phyloP scores from a whole-genome alignment of 305 asterid species.

The Rubia tinctorum region DNA sequence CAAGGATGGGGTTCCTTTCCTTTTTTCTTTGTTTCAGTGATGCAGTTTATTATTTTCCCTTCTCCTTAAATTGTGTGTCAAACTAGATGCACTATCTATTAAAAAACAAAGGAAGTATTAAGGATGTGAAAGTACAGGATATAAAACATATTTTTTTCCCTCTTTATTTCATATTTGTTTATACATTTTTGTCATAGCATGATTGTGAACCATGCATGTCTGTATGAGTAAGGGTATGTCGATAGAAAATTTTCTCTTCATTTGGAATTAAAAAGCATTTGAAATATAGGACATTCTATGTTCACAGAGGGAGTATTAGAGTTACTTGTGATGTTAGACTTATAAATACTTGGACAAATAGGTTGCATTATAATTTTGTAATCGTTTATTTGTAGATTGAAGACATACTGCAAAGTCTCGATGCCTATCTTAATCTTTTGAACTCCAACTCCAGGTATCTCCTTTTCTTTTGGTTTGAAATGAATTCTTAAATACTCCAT shows the following conservation, averaged over 20 bases:
- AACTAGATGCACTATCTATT: background rate
- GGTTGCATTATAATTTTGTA: background rate
- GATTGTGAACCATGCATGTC: background rate
- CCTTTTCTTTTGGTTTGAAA: background rate
- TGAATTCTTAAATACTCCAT: background rate
- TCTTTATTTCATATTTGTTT: background rate
- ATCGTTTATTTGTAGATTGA: conserved; percentile 39
- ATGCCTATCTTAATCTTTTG: conserved; percentile 50
- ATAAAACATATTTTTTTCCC: background rate
- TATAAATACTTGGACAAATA: background rate
- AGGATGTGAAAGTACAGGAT: background rate
- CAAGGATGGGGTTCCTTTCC: background rate
- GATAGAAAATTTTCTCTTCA: background rate
- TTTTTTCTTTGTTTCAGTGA: background rate
- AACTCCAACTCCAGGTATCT: conserved; percentile 72
- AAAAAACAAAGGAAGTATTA: background rate
- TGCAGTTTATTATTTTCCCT: background rate
- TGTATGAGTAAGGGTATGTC: background rate
- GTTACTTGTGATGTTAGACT: background rate
- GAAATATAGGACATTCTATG: background rate
- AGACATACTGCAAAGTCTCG: conserved; percentile 76
- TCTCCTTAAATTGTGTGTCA: background rate
- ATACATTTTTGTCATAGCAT: background rate
- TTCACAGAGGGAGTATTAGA: background rate
- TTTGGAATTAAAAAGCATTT: background rate